phyloP scores from a whole-genome alignment of 192 early-diverging fungal genomes.

The Entomortierella beljakovae region DNA sequence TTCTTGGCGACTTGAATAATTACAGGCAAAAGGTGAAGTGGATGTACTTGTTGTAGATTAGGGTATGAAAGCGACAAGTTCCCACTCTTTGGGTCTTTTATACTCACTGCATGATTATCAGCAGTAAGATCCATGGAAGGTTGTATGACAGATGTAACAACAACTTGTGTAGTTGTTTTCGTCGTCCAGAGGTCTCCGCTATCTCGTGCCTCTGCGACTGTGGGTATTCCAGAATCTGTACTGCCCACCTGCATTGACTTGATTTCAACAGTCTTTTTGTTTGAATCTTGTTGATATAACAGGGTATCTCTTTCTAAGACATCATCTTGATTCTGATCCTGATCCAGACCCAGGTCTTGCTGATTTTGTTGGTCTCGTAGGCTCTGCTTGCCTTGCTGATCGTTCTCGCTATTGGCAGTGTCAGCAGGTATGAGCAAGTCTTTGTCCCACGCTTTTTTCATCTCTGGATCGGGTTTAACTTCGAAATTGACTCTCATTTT shows the following conservation, averaged over 20 bases:
- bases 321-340: not conserved
- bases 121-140: too few species aligned
- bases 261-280: not conserved
- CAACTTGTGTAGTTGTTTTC: not conserved
- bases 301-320: not conserved
- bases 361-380: too few species aligned
- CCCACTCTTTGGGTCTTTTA: constrained; percentile 1
- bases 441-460: constrained; percentile 3
- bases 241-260: not conserved
- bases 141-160: not conserved
- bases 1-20: constrained; percentile 33
- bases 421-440: not conserved
- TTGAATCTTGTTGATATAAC: not conserved
- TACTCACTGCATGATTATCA: not conserved
- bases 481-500: constrained; percentile 39
- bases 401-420: not conserved
- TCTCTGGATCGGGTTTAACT: not conserved
- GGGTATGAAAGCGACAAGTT: constrained; percentile 17
- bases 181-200: not conserved
- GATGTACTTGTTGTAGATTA: constrained; percentile 17
- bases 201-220: not conserved
- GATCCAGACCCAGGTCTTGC: too few species aligned
- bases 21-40: constrained; percentile 18
- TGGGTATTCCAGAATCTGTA: not conserved
- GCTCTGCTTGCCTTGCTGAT: not conserved